Evolutionary conservation across 2,329 filamentous ascomycete genomes (phyloP).

Genomic region (Ophiostoma ips): DNA sequence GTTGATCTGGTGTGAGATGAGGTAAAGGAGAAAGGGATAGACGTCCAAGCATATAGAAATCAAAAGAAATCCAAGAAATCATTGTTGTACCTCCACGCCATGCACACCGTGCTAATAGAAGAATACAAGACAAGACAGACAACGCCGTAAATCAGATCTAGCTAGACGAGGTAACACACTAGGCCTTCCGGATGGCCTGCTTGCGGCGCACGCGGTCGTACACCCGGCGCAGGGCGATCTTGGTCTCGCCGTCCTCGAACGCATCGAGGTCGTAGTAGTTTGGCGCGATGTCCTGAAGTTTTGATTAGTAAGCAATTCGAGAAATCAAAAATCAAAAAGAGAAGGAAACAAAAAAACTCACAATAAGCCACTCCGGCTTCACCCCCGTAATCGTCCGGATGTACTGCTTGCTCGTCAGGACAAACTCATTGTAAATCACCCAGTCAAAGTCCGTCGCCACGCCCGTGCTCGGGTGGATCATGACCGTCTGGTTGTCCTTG

Average conservation of each 20-base stretch:
- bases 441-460: conserved; percentile 82
- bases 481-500: conserved; percentile 89
- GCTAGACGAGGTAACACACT: no score
- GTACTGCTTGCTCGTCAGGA: conserved; percentile 95
- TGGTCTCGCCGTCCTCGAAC: conserved; percentile 80
- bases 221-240: conserved; percentile 46
- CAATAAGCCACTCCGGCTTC: conserved; percentile 85
- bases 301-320: not conserved
- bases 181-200: conserved; percentile 34
- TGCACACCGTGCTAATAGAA: no score
- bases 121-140: no score
- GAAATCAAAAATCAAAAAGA: conserved; percentile 2
- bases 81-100: no score
- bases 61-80: no score
- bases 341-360: conserved; percentile 29
- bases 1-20: conserved; percentile 26
- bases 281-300: conserved; percentile 69
- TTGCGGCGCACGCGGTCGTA: conserved; percentile 47
- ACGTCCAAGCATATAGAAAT: no score
- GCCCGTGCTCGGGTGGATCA: conserved; percentile 88
- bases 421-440: conserved; percentile 98
- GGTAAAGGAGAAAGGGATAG: no score
- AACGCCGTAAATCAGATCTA: not conserved
- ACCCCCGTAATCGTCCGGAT: conserved; percentile 87
- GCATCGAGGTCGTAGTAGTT: conserved; percentile 76